Conservation (phyloP, 495 filamentous ascomycete genomes). For the Tuber aestivum region DNA sequence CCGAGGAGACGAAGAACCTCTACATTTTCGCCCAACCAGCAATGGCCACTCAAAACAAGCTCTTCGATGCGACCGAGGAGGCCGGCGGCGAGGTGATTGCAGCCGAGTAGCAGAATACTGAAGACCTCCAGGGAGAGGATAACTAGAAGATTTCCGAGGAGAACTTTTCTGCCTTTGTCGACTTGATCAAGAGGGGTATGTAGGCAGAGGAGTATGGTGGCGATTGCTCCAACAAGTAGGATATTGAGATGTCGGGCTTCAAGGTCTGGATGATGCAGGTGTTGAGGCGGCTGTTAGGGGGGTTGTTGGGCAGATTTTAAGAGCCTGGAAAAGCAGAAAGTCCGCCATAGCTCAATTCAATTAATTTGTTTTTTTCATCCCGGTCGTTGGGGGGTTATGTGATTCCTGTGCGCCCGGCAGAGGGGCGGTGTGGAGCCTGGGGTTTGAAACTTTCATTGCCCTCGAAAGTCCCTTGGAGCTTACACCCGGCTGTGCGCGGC, state of each 20-base stretch:
- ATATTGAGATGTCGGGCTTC: constrained; percentile 47
- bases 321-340: not conserved
- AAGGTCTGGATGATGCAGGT: constrained; percentile 36
- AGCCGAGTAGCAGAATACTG: constrained; percentile 41
- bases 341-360: not conserved
- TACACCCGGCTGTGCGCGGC: not conserved
- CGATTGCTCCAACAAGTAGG: constrained; percentile 38
- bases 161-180: constrained; percentile 46
- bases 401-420: too few species aligned
- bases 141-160: constrained; percentile 47
- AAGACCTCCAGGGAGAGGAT: constrained; percentile 47
- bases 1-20: constrained; percentile 53
- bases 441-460: too few species aligned
- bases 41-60: constrained; percentile 52
- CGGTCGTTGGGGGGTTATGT: too few species aligned
- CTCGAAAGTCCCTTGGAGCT: too few species aligned
- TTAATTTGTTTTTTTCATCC: not conserved
- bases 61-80: constrained; percentile 51
- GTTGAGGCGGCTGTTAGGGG: constrained; percentile 36
- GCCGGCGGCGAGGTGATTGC: constrained; percentile 44
- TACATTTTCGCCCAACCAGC: constrained; percentile 50
- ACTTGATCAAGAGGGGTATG: constrained; percentile 42
- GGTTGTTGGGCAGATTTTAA: not conserved
- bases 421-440: not conserved
- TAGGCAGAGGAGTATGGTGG: constrained; percentile 49